phyloP scores from a whole-genome alignment of 2,329 filamentous ascomycete species.

The Thyridium curvatum region DNA sequence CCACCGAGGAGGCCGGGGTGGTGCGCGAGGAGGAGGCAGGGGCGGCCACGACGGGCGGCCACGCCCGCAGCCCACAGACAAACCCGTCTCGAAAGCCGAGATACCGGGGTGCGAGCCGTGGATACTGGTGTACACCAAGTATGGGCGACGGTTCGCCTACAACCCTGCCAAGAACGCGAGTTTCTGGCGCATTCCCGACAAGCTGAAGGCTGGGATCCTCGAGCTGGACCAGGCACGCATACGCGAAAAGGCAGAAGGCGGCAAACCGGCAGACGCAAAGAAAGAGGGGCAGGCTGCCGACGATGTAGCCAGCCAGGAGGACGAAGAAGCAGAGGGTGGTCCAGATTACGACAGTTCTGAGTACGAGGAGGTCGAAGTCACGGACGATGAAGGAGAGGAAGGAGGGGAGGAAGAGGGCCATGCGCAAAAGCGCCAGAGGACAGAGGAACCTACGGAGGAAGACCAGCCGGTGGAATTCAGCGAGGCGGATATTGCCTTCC shows the following conservation, averaged over 20 bases:
- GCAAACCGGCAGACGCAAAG: conserved; percentile 7
- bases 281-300: conserved; percentile 21
- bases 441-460: conserved; percentile 29
- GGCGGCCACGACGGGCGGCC: conserved; percentile 53
- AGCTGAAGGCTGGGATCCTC: conserved; percentile 72
- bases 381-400: conserved; percentile 53
- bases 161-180: conserved; percentile 82
- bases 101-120: conserved; percentile 83
- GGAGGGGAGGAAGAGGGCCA: conserved; percentile 38
- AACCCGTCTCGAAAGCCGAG: conserved; percentile 69
- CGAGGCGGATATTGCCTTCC: conserved; percentile 90
- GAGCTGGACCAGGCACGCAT: conserved; percentile 68
- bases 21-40: conserved; percentile 35
- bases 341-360: conserved; percentile 56
- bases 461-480: conserved; percentile 68
- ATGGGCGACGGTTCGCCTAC: conserved; percentile 83
- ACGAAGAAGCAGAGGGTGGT: conserved; percentile 25
- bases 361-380: conserved; percentile 72
- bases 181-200: conserved; percentile 90
- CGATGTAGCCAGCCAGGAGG: conserved; percentile 28
- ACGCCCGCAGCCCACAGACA: conserved; percentile 65
- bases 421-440: conserved; percentile 41
- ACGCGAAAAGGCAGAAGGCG: conserved; percentile 42
- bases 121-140: conserved; percentile 88
- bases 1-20: conserved; percentile 33